Evolutionary conservation across 1,284 basidiomycete species (phyloP).

Genomic region (Gymnopus androsaceus): DNA sequence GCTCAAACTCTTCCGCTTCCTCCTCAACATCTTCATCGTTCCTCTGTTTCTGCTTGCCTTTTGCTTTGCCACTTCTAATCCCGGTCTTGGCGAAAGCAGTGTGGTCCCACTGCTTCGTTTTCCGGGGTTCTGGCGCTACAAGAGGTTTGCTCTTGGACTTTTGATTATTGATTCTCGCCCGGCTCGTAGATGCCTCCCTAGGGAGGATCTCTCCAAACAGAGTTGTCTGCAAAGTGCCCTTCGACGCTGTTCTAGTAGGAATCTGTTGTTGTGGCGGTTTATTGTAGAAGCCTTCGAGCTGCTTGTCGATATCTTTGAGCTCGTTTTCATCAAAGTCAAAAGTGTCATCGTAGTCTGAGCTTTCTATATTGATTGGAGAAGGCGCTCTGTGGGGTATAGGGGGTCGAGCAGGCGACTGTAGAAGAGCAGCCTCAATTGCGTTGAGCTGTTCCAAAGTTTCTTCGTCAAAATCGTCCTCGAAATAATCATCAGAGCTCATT

Average conservation of each 20-base stretch:
- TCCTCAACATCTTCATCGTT: conserved; percentile 50
- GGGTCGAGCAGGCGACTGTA: conserved; percentile 22
- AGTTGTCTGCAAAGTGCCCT: conserved; percentile 59
- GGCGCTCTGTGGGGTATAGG: conserved; percentile 17
- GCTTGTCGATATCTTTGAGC: conserved; percentile 54
- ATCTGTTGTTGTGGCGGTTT: conserved; percentile 37
- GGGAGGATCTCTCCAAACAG: conserved; percentile 60
- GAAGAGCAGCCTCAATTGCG: conserved; percentile 60
- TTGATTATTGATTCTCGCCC: conserved; percentile 36
- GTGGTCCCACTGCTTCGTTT: conserved; percentile 85
- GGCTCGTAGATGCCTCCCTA: conserved; percentile 32
- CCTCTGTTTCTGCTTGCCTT: conserved; percentile 40
- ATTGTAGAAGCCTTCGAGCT: conserved; percentile 40
- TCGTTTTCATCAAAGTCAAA: conserved; percentile 54
- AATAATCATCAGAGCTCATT: conserved; percentile 73
- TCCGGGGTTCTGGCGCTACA: conserved; percentile 51
- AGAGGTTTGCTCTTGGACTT: conserved; percentile 41
- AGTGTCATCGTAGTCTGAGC: conserved; percentile 37
- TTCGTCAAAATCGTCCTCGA: conserved; percentile 55
- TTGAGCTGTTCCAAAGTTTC: conserved; percentile 63
- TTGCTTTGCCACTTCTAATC: conserved; percentile 52
- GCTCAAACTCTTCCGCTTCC: conserved; percentile 67
- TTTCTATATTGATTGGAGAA: conserved; percentile 5
- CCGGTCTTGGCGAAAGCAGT: conserved; percentile 82
- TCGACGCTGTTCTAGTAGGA: conserved; percentile 39